A percentile compares a stretch with the other conserved stretches of the same genome.
These are phyloP conservation scores for Syzygium oleosum DNA, from an alignment of 345 rosid species.

Conservation along the genomic window DNA sequence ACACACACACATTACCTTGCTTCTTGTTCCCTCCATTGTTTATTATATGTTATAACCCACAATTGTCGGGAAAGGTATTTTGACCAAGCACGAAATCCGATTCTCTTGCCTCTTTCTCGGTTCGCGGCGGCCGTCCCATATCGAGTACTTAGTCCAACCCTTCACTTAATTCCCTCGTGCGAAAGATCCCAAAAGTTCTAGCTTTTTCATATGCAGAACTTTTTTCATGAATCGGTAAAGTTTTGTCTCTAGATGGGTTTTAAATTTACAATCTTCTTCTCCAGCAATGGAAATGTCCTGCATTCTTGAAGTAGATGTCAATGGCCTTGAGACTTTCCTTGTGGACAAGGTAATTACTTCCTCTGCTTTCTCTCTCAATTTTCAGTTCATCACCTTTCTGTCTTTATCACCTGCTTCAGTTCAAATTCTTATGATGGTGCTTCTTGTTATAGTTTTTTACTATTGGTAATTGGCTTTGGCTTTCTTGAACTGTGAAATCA, in stretches of 20 bases:
- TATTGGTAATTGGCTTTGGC: background rate
- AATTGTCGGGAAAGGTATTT: background rate
- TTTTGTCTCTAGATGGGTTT: background rate
- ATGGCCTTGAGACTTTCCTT: constrained; percentile 40
- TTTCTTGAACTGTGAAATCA: background rate
- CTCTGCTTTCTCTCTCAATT: background rate
- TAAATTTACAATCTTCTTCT: background rate
- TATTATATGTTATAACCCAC: background rate
- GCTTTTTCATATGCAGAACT: background rate
- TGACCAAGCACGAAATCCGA: background rate
- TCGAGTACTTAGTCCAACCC: background rate
- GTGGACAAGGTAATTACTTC: constrained; percentile 33
- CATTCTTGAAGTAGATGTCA: constrained; percentile 47
- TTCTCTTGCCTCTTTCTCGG: background rate
- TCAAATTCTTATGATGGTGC: background rate
- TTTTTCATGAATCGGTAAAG: background rate
- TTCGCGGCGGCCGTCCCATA: background rate
- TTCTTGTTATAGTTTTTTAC: background rate
- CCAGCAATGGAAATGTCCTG: constrained; percentile 26
- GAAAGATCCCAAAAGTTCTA: background rate
- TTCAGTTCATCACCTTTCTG: background rate
- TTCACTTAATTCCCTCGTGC: background rate
- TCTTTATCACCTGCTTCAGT: background rate
- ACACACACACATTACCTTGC: background rate
- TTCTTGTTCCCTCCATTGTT: background rate